Evolutionary conservation across 306 rosid genomes (phyloP), one percentile per base, ranked within the genome.

Genomic region (Pterocarpus santalinus): DNA sequence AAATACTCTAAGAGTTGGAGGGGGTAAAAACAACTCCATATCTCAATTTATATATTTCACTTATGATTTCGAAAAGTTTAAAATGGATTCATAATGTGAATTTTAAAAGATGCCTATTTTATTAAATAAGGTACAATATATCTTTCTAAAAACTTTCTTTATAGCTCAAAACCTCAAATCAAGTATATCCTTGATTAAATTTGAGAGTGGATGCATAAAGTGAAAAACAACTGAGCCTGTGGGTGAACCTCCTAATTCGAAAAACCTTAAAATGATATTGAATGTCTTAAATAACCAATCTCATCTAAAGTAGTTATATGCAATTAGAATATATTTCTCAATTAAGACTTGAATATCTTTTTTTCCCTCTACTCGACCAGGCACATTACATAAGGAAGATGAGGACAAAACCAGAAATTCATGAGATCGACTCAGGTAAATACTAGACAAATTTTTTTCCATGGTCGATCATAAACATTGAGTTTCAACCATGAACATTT

Each of bases 301-400:
- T 17, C 75, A 58, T 58, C 72, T 15, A 47, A 13, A 47, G 65
- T 76, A 67, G 33, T 35, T 60, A 58, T 36, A 75, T 12, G 72
- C 65, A 3, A 55, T 65, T 52, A 46, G 65, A 67, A 55, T 56
- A n/a, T 30, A 38, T 69, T 74, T 76, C 49, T 13, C 77, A 75
- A 58, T 60, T 28, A 53, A 16, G 4, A 35, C 15, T 1, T 49
- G 64, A 52, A 62, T 22, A 38, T 14, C 38, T 66, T 17, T 74
- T 74, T 13, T 8, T 58, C 44, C 16, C 53, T 49, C 63, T 78
- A 46, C 69, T 32, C 14, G 6, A 68, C 44, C 47, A 62, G 30
- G 73, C 78, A 62, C 39, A 56, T 51, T 60, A 51, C 68, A 61
- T 39, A 63, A 53, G 57, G 33, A 73, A 2, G 78, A 15, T 62